Conservation (phyloP, 2,329 filamentous ascomycete genomes). For the Cladosporium colombiae region DNA sequence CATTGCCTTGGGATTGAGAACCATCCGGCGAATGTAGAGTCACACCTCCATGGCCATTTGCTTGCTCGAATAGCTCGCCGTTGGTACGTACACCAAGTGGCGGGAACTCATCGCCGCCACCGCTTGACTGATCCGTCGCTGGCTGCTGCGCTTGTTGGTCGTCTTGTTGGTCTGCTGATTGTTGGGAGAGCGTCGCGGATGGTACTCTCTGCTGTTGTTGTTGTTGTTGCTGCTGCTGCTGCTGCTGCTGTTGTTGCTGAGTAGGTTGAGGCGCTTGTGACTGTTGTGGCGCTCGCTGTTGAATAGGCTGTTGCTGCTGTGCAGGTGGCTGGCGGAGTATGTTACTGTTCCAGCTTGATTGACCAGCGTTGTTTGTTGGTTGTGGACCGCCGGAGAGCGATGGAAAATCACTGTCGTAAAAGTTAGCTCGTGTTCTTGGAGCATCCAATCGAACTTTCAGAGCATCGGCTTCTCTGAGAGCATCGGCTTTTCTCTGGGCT, state of each 20-base stretch:
- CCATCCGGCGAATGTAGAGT: conserved; percentile 25
- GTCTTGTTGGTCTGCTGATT: conserved; percentile 58
- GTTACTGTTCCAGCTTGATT: conserved; percentile 59
- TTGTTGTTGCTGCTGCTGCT: conserved; percentile 41
- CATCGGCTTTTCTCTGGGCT: background rate
- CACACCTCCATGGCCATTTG: conserved; percentile 28
- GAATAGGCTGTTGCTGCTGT: conserved; percentile 48
- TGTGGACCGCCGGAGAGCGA: conserved; percentile 60
- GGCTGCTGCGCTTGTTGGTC: conserved; percentile 49
- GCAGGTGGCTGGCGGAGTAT: conserved; percentile 49
- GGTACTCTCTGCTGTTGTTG: conserved; percentile 42
- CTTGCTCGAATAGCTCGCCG: conserved; percentile 41
- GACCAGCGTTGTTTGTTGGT: conserved; percentile 53
- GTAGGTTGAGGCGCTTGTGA: conserved; percentile 47
- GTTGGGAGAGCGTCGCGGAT: conserved; percentile 45
- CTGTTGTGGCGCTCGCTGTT: conserved; percentile 49
- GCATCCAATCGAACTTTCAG: background rate
- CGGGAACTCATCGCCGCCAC: conserved; percentile 60
- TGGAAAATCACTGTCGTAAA: conserved; percentile 59
- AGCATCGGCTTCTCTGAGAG: background rate
- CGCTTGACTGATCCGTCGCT: conserved; percentile 25
- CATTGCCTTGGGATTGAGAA: conserved; percentile 26
- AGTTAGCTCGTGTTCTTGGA: conserved; percentile 25
- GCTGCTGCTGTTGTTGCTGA: conserved; percentile 25
- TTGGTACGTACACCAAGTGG: conserved; percentile 57